Evolutionary conservation across 1,139 yeast genomes (phyloP).

Genomic region (Candida sp.): DNA sequence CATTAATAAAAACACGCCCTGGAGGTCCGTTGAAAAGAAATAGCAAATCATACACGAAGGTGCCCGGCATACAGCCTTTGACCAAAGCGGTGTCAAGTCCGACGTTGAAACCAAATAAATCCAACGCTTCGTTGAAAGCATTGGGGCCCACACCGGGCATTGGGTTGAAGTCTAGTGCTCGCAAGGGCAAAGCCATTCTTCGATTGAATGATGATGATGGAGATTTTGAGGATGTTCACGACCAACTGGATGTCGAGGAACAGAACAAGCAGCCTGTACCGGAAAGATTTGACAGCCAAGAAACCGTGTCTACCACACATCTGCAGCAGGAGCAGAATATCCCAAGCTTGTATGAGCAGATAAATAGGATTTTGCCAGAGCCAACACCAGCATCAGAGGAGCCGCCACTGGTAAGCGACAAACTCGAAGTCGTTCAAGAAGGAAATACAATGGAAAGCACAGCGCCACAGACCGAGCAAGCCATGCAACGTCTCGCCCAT

Average conservation of each 20-base stretch:
- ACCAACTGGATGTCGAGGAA: slow-evolving; percentile 15
- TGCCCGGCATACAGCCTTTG: slow-evolving; percentile 42
- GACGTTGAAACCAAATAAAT: slow-evolving; percentile 33
- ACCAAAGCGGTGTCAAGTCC: slow-evolving; percentile 41
- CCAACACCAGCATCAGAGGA: slow-evolving; percentile 12
- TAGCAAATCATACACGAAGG: slow-evolving; percentile 41
- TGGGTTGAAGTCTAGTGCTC: slow-evolving; percentile 44
- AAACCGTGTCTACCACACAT: slow-evolving; percentile 12
- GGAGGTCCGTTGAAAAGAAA: slow-evolving; percentile 33
- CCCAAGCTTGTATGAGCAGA: slow-evolving; percentile 18
- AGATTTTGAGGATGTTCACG: slow-evolving; percentile 33
- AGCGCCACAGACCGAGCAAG: not conserved
- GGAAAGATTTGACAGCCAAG: slow-evolving; percentile 17
- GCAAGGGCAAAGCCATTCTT: slow-evolving; percentile 46
- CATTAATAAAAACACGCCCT: slow-evolving; percentile 28
- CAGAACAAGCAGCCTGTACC: slow-evolving; percentile 13
- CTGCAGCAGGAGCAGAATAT: slow-evolving; percentile 13
- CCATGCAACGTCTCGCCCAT: not conserved
- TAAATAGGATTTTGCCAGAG: slow-evolving; percentile 16
- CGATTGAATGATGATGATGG: slow-evolving; percentile 38
- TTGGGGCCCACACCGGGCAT: slow-evolving; percentile 15
- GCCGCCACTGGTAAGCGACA: slow-evolving; percentile 4
- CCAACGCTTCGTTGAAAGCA: slow-evolving; percentile 41
- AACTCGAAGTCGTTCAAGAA: slow-evolving; percentile 11
- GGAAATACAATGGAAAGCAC: slow-evolving; percentile 9